These are phyloP conservation scores for Microdochium paspali DNA, from an alignment of 2,329 filamentous ascomycete species.

Conservation along the genomic window DNA sequence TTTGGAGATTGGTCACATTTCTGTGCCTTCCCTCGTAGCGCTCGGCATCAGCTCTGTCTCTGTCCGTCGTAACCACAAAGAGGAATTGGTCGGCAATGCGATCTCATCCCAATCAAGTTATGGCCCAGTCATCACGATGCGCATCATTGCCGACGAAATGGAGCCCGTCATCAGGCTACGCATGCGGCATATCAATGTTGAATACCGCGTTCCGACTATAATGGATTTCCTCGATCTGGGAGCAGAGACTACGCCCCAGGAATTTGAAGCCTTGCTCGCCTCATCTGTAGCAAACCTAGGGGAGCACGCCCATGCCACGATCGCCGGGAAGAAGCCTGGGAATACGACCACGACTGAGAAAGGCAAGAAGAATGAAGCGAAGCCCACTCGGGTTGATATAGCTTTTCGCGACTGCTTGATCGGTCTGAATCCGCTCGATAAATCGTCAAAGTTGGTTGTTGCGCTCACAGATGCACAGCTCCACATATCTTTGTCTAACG, in stretches of 20 bases:
- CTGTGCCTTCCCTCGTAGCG: conserved; percentile 73
- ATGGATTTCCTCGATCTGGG: conserved; percentile 69
- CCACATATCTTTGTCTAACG: conserved; percentile 55
- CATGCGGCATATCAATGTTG: conserved; percentile 72
- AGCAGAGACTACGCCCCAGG: conserved; percentile 58
- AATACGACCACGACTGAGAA: conserved; percentile 7
- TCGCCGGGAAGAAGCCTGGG: conserved; percentile 22
- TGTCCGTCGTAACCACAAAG: conserved; percentile 54
- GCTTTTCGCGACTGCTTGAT: conserved; percentile 71
- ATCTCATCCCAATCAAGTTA: conserved; percentile 13
- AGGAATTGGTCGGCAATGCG: conserved; percentile 59
- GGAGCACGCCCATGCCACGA: conserved; percentile 46
- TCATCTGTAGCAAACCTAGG: conserved; percentile 72
- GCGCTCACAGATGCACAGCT: conserved; percentile 72
- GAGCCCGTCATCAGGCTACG: conserved; percentile 86
- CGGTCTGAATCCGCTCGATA: conserved; percentile 72
- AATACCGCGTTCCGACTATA: conserved; percentile 79
- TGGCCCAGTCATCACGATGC: conserved; percentile 64
- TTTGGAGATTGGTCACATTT: conserved; percentile 71
- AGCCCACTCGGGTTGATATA: conserved; percentile 62
- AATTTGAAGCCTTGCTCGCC: conserved; percentile 66
- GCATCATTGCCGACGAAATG: conserved; percentile 89
- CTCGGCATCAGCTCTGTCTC: conserved; percentile 58
- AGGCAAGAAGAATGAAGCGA: conserved; percentile 23
- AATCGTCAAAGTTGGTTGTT: conserved; percentile 67